Conservation (phyloP, 1,284 basidiomycete genomes). For the Phaffia rhodozyma region DNA sequence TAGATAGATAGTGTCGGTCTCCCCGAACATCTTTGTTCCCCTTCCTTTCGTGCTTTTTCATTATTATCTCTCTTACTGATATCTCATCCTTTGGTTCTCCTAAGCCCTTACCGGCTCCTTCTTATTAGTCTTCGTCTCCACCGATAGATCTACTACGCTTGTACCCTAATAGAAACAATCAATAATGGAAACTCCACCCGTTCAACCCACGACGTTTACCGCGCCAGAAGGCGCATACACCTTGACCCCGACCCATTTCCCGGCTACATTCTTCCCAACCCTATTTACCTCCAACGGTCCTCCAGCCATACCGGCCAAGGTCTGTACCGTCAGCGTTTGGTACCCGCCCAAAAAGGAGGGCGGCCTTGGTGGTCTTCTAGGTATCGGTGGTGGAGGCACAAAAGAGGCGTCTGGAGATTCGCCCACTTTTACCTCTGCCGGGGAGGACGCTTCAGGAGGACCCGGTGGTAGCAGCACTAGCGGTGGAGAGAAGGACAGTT, state of each 20-base stretch:
- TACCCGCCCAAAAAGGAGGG: slow-evolving; percentile 39
- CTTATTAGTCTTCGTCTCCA: too few relatives aligned
- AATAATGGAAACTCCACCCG: too few relatives aligned
- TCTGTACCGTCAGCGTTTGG: slow-evolving; percentile 38
- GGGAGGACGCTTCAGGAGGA: slow-evolving; percentile 54
- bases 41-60: too few relatives aligned
- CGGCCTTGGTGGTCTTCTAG: slow-evolving; percentile 40
- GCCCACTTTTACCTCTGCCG: slow-evolving; percentile 13
- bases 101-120: too few relatives aligned
- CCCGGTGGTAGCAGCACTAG: slow-evolving; percentile 32
- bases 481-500: background rate
- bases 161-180: too few relatives aligned
- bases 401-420: slow-evolving; percentile 3
- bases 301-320: slow-evolving; percentile 14
- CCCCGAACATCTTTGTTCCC: too few relatives aligned
- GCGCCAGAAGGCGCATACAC: slow-evolving; percentile 71
- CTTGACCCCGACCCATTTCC: slow-evolving; percentile 11
- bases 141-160: too few relatives aligned
- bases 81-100: too few relatives aligned
- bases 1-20: too few relatives aligned
- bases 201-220: slow-evolving; percentile 47
- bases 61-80: too few relatives aligned
- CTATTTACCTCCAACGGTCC: slow-evolving; percentile 2
- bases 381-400: slow-evolving; percentile 30
- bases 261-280: slow-evolving; percentile 15